Percentiles rank a stretch among this genome's conserved stretches.
phyloP scores from a whole-genome alignment of 179 eudicot genomes.

The Pouteria campechiana region DNA sequence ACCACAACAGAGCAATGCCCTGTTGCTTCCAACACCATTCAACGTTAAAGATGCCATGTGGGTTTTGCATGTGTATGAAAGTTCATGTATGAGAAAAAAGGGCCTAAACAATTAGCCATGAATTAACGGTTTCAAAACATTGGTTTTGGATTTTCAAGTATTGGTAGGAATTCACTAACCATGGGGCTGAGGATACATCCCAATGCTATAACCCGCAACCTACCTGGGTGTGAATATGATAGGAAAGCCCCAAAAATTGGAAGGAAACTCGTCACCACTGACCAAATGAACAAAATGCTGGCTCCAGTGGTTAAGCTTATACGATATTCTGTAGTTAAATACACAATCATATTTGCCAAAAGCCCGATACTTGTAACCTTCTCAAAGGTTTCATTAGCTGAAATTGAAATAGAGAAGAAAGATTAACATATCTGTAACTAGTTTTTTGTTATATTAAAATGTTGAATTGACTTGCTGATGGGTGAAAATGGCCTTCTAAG shows the following conservation, averaged over 20 bases:
- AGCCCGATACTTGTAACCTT: constrained; percentile 30
- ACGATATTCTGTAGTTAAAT: constrained; percentile 18
- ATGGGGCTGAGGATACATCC: constrained; percentile 14
- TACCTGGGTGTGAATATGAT: constrained; percentile 19
- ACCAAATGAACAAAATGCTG: constrained; percentile 15
- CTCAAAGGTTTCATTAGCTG: constrained; percentile 37
- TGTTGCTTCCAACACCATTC: neutral
- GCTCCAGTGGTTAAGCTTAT: constrained; percentile 8
- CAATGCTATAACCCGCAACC: constrained; percentile 12
- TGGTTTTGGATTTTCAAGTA: constrained; percentile 2
- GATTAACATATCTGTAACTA: too few species aligned
- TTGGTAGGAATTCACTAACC: constrained; percentile 11
- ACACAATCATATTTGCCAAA: constrained; percentile 26
- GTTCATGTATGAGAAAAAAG: neutral
- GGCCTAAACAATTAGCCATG: neutral
- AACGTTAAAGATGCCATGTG: too few species aligned
- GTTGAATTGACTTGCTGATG: too few species aligned
- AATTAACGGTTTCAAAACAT: constrained; percentile 1
- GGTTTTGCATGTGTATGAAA: too few species aligned
- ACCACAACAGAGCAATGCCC: constrained; percentile 25
- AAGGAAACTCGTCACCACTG: constrained; percentile 10
- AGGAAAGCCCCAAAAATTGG: constrained; percentile 19
- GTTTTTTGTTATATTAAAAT: too few species aligned
- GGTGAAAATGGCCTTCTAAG: too few species aligned
- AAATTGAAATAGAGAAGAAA: too few species aligned